These are phyloP conservation scores for Hypoxylon sp. DNA, from an alignment of 2,329 filamentous ascomycete genomes.

Conservation along the genomic window DNA sequence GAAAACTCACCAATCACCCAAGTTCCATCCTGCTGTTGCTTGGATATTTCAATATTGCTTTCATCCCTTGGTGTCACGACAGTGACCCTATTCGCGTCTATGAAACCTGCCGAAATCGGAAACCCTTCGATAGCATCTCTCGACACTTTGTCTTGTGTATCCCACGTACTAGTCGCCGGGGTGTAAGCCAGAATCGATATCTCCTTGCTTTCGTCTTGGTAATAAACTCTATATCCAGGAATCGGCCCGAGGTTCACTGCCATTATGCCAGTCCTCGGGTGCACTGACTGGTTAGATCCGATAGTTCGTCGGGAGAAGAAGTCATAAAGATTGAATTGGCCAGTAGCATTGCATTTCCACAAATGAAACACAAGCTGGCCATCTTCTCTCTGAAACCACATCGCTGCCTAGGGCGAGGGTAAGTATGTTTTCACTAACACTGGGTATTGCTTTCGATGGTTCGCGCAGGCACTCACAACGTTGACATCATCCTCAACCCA, in stretches of 20 bases:
- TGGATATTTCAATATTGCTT: constrained; percentile 1
- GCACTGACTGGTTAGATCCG: neutral
- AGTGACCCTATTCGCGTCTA: neutral
- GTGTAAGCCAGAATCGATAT: neutral
- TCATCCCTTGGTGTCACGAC: neutral
- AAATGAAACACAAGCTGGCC: constrained; percentile 19
- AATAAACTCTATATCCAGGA: neutral
- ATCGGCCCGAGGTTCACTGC: neutral
- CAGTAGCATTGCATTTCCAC: constrained; percentile 32
- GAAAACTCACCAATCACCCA: neutral
- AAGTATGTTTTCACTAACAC: neutral
- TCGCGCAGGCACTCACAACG: neutral
- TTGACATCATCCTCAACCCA: neutral
- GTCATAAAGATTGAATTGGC: constrained; percentile 17
- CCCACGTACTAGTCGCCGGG: neutral
- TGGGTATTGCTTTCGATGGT: neutral
- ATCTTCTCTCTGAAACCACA: constrained; percentile 20
- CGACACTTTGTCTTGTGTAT: neutral
- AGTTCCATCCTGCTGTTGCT: neutral
- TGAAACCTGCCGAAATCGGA: neutral
- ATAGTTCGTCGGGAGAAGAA: constrained; percentile 9
- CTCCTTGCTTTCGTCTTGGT: neutral
- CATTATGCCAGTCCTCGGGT: neutral
- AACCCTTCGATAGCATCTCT: neutral
- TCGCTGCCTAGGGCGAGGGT: constrained; percentile 11